Conservation (phyloP, 2,329 filamentous ascomycete species). For the Colletotrichum sp. region DNA sequence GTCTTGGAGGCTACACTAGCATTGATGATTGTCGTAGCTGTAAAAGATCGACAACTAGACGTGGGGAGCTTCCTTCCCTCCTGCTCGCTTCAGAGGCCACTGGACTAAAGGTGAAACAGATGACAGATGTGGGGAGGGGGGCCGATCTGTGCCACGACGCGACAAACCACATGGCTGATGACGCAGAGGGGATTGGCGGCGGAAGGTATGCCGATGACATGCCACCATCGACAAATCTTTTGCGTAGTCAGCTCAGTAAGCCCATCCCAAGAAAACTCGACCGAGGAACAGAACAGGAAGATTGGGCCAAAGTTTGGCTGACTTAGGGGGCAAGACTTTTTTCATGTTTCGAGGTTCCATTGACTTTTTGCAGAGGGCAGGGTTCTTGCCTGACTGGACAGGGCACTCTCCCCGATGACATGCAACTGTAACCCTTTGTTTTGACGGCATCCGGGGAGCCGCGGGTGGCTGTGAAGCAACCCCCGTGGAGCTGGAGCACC, state of each 20-base stretch:
- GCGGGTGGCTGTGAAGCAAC: neutral
- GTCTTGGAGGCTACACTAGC: neutral
- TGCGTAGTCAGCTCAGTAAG: neutral
- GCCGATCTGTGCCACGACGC: constrained; percentile 9
- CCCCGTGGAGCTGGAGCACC: neutral
- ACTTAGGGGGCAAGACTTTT: neutral
- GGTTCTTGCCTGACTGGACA: neutral
- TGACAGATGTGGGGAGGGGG: constrained; percentile 15
- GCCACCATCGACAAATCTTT: neutral
- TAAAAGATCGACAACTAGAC: neutral
- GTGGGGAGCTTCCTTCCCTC: neutral
- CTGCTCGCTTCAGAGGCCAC: neutral
- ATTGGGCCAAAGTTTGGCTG: neutral
- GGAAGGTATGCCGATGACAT: neutral
- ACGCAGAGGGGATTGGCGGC: constrained; percentile 1
- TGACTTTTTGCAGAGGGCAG: neutral
- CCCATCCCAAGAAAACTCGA: neutral
- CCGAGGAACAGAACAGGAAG: too few species aligned
- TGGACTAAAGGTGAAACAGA: constrained; percentile 11
- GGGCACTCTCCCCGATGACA: neutral
- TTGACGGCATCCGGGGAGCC: neutral
- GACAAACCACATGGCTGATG: constrained; percentile 14
- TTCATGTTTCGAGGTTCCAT: neutral
- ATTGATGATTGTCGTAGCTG: neutral
- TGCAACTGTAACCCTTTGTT: neutral